phyloP scores from a whole-genome alignment of 495 filamentous ascomycete genomes.

The Letharia columbiana region DNA sequence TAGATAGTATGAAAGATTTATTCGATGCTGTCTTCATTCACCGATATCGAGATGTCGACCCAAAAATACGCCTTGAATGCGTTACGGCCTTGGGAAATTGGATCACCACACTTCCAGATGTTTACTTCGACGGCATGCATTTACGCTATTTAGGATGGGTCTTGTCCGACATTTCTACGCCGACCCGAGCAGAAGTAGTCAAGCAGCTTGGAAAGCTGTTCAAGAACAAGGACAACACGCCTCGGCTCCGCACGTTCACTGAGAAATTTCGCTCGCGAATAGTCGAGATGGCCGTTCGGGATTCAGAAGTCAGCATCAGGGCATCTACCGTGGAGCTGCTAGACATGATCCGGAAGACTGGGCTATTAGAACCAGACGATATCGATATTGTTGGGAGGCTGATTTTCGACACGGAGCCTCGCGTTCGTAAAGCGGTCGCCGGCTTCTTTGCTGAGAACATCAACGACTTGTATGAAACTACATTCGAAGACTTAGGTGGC shows the following conservation, averaged over 20 bases:
- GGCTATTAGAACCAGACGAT: slow-evolving; percentile 81
- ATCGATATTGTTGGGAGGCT: slow-evolving; percentile 76
- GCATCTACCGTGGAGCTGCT: slow-evolving; percentile 70
- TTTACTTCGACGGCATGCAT: slow-evolving; percentile 80
- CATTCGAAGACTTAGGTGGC: slow-evolving; percentile 74
- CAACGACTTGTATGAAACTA: slow-evolving; percentile 67
- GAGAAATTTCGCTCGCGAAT: slow-evolving; percentile 80
- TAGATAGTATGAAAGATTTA: slow-evolving; percentile 64
- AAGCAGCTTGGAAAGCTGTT: slow-evolving; percentile 70
- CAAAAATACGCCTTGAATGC: slow-evolving; percentile 76
- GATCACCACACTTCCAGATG: slow-evolving; percentile 72
- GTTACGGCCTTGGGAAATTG: slow-evolving; percentile 75
- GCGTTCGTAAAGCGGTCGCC: slow-evolving; percentile 78
- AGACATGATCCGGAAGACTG: slow-evolving; percentile 70
- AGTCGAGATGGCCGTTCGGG: slow-evolving; percentile 83
- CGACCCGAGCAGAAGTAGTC: slow-evolving; percentile 67
- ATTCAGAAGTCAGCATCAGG: slow-evolving; percentile 69
- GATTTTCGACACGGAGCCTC: slow-evolving; percentile 76
- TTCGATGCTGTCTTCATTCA: slow-evolving; percentile 89
- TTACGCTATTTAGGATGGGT: slow-evolving; percentile 89
- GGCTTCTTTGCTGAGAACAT: slow-evolving; percentile 83
- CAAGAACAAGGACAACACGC: slow-evolving; percentile 64
- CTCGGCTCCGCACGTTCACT: slow-evolving; percentile 74
- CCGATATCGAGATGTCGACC: slow-evolving; percentile 88
- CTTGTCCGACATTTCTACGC: slow-evolving; percentile 63